Conservation (phyloP, 2,329 filamentous ascomycete species). For the Chlorencoelia australis region DNA sequence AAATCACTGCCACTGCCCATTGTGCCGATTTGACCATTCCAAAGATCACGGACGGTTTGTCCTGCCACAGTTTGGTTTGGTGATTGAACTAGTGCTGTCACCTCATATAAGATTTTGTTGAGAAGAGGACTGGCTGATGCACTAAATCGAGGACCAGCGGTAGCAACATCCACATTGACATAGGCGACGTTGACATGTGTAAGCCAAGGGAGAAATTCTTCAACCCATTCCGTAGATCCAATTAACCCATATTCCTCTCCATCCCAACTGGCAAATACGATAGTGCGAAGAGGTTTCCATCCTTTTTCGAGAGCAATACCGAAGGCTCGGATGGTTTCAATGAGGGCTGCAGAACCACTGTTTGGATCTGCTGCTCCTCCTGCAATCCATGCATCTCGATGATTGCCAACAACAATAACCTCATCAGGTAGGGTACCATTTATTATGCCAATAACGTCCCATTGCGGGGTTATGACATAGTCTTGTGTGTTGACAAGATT, state of each 20-base stretch:
- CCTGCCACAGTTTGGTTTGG: slow-evolving; percentile 30
- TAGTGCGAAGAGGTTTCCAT: slow-evolving; percentile 80
- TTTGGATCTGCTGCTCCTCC: slow-evolving; percentile 80
- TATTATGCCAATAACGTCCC: slow-evolving; percentile 88
- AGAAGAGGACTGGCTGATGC: slow-evolving; percentile 51
- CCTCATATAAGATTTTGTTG: slow-evolving; percentile 50
- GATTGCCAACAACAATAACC: slow-evolving; percentile 84
- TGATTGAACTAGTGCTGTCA: slow-evolving; percentile 38
- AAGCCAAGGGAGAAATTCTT: slow-evolving; percentile 72
- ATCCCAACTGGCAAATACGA: slow-evolving; percentile 74
- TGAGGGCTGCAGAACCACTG: slow-evolving; percentile 68
- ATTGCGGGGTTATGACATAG: slow-evolving; percentile 71
- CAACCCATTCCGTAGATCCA: slow-evolving; percentile 79
- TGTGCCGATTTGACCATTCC: slow-evolving; percentile 43
- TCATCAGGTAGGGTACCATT: slow-evolving; percentile 84
- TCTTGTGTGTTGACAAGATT: slow-evolving; percentile 73
- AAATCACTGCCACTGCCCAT: slow-evolving; percentile 59
- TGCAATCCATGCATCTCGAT: slow-evolving; percentile 81
- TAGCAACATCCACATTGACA: slow-evolving; percentile 69
- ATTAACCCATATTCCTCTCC: slow-evolving; percentile 71
- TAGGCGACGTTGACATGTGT: slow-evolving; percentile 60
- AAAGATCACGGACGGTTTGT: slow-evolving; percentile 33
- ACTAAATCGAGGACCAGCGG: slow-evolving; percentile 45
- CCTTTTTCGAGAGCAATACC: slow-evolving; percentile 60
- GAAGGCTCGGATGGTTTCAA: slow-evolving; percentile 68